Conservation (phyloP, 495 filamentous ascomycete genomes). For the Pyrenula massariospora region DNA sequence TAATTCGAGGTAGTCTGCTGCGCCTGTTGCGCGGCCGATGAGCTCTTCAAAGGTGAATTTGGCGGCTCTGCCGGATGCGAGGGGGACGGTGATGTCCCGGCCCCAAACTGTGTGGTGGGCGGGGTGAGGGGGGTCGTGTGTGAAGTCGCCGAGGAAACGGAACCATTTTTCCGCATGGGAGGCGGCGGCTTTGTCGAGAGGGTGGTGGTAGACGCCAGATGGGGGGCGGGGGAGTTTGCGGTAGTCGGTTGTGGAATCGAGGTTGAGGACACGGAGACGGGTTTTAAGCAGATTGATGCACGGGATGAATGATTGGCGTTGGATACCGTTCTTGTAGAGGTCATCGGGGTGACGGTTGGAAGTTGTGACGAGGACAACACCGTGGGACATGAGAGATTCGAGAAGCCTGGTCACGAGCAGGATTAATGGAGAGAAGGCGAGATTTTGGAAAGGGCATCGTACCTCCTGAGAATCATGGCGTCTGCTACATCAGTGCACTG, state of each 20-base stretch:
- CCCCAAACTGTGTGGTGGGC: conserved; percentile 89
- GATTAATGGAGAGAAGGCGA: not conserved
- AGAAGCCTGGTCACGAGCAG: conserved; percentile 45
- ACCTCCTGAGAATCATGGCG: conserved; percentile 90
- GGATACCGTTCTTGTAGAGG: conserved; percentile 95
- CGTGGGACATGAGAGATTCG: conserved; percentile 84
- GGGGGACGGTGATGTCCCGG: conserved; percentile 73
- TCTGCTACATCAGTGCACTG: conserved; percentile 98
- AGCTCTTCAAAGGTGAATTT: conserved; percentile 85
- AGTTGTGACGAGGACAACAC: conserved; percentile 91
- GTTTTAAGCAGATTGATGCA: conserved; percentile 85
- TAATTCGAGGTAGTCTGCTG: conserved; percentile 91
- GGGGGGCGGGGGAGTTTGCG: conserved; percentile 90
- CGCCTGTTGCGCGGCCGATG: conserved; percentile 74
- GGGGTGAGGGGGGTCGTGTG: conserved; percentile 61
- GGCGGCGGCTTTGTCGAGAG: conserved; percentile 63
- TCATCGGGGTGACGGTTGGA: conserved; percentile 95
- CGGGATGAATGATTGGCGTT: conserved; percentile 87
- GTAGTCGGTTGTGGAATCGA: conserved; percentile 93
- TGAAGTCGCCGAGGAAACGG: conserved; percentile 75
- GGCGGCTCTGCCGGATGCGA: conserved; percentile 77
- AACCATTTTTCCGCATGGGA: conserved; percentile 92
- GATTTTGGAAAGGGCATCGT: conserved; percentile 5
- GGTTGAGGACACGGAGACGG: conserved; percentile 76
- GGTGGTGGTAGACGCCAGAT: conserved; percentile 84